Percentiles rank a stretch among this genome's conserved stretches.
Conservation (phyloP, 352 stramenopile species). For the Globisporangium okanoganense region DNA sequence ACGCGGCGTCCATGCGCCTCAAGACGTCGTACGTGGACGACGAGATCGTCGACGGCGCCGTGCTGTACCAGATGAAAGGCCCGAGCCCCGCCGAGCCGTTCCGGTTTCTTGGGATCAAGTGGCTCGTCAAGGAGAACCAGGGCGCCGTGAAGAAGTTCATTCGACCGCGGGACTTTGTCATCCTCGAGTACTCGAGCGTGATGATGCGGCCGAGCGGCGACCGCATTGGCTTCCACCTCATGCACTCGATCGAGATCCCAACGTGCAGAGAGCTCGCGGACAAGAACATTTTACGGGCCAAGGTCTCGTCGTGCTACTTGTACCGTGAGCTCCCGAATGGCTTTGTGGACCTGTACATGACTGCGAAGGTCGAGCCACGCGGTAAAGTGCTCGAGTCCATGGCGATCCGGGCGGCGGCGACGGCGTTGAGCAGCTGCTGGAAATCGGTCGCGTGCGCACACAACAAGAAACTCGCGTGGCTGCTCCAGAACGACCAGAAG, state of each 20-base stretch:
- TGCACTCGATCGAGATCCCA: constrained; percentile 45
- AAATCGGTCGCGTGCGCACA: constrained; percentile 58
- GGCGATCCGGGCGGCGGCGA: constrained; percentile 36
- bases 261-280: constrained; percentile 33
- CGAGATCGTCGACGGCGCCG: constrained; percentile 41
- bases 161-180: constrained; percentile 42
- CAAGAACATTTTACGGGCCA: constrained; percentile 37
- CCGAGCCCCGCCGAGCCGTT: constrained; percentile 39
- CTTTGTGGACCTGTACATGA: constrained; percentile 64
- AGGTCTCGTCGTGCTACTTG: constrained; percentile 43
- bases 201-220: constrained; percentile 44
- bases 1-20: constrained; percentile 29
- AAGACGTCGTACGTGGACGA: constrained; percentile 48
- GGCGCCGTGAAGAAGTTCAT: constrained; percentile 32
- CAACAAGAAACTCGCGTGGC: constrained; percentile 67
- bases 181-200: constrained; percentile 48
- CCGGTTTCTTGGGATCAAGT: constrained; percentile 56
- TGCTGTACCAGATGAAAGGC: constrained; percentile 39
- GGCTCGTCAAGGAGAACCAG: constrained; percentile 41
- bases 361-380: constrained; percentile 39
- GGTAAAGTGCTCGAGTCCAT: constrained; percentile 41
- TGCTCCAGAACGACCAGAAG: constrained; percentile 30
- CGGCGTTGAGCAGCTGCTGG: constrained; percentile 56
- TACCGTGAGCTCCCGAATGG: constrained; percentile 49
- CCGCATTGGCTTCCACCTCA: constrained; percentile 48